Evolutionary conservation across 2,329 filamentous ascomycete genomes (phyloP).

Genomic region (Tolypocladium amazonense): DNA sequence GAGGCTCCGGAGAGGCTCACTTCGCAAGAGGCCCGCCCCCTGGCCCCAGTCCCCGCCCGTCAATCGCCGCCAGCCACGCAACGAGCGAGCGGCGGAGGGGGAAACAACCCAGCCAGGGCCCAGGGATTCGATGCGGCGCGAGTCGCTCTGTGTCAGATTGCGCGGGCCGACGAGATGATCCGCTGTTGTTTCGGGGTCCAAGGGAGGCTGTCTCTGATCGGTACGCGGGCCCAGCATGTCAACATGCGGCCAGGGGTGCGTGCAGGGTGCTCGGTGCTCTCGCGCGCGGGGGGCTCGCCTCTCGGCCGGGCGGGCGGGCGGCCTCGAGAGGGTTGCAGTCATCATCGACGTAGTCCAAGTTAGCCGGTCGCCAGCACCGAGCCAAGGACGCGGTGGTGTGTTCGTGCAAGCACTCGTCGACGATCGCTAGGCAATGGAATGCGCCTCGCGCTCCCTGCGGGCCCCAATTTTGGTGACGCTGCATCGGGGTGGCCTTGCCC

Average conservation of each 20-base stretch:
- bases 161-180: constrained; percentile 2
- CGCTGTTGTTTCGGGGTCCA: not conserved
- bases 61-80: not conserved
- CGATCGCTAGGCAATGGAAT: not conserved
- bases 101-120: not conserved
- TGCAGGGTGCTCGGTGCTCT: too few relatives aligned
- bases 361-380: not conserved
- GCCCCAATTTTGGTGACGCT: constrained; percentile 6
- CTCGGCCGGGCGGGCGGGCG: not conserved
- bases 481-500: constrained; percentile 9
- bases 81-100: not conserved
- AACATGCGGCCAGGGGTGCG: not conserved
- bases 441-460: constrained; percentile 4
- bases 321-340: not conserved
- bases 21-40: not conserved
- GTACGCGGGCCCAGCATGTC: not conserved
- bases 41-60: not conserved
- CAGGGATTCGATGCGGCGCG: not conserved
- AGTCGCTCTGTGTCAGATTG: constrained; percentile 1
- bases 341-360: not conserved
- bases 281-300: not conserved
- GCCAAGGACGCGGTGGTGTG: not conserved
- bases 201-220: not conserved
- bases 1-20: not conserved
- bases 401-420: not conserved